Evolutionary conservation across 2,329 filamentous ascomycete genomes (phyloP).

Genomic region (Dichotomopilus funicola): DNA sequence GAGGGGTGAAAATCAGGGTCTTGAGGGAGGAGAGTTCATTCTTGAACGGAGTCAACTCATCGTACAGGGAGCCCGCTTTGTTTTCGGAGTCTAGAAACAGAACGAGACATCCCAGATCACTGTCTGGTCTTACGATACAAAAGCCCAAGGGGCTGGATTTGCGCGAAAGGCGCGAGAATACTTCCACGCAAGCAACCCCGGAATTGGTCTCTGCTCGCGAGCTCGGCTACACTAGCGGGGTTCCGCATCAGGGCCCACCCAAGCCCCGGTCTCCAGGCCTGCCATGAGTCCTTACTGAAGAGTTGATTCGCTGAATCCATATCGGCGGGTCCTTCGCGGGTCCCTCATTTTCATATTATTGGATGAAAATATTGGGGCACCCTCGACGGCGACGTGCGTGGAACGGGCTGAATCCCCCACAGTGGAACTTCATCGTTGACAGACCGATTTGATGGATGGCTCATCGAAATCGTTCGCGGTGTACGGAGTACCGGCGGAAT

Average conservation of each 20-base stretch:
- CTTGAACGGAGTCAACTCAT: background rate
- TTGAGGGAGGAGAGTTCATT: too few species aligned
- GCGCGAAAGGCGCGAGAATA: background rate
- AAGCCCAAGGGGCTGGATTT: background rate
- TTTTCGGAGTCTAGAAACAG: background rate
- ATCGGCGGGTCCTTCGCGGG: too few species aligned
- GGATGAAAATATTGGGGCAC: too few species aligned
- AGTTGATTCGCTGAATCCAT: background rate
- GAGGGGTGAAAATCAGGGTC: too few species aligned
- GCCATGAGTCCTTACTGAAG: background rate
- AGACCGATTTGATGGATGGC: background rate
- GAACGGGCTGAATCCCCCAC: slow-evolving; percentile 2
- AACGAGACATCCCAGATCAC: background rate
- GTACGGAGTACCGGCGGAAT: too few species aligned
- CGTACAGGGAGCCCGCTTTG: background rate
- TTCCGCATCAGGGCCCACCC: background rate
- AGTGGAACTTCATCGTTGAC: slow-evolving; percentile 1
- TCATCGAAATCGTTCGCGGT: too few species aligned
- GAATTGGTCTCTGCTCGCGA: slow-evolving; percentile 1
- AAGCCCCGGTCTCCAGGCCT: background rate
- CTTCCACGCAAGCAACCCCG: background rate
- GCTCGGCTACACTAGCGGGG: slow-evolving; percentile 2
- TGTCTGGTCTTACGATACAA: background rate
- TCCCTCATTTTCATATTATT: too few species aligned
- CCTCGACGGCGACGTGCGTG: background rate